Evolutionary conservation across 257 asterid genomes (phyloP), one percentile per base, ranked within the genome.

Genomic region (Echites panduratus): DNA sequence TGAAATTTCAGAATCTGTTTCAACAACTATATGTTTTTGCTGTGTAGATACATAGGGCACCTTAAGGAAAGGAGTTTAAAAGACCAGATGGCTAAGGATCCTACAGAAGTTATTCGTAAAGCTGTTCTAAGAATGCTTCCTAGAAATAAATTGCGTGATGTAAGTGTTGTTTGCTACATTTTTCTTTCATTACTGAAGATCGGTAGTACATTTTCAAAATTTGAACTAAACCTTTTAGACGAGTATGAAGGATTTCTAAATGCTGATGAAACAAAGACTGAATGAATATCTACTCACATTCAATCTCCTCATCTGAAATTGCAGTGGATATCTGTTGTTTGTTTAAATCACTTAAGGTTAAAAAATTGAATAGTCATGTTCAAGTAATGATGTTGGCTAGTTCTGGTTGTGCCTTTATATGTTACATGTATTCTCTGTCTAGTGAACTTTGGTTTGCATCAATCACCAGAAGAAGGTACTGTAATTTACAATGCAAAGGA

Each of bases 31-130:
- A 49, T 26, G 43, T 77, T 61, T 74, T 64, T 66, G n/a, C 54
- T 38, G 27, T 32, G 70, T 70, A 94, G 97, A 81, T 94, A 94
- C 70, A 56, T 94, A 48, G 99, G 99, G 79, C 89, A 94, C 84
- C 93, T 94, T 24, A 94, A 94, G 89, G 95, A 94, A 78, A 88
- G 97, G 88, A 93, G 85, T 79, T 86, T 93, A 84, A 94, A 91
- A 81, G 99, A 94, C 81, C 99, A 91, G 90, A 87, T 94, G 97
- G 95, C 89, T 27, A 91, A 84, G 86, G 99, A 94, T 83, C 99
- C 99, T 41, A 89, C 99, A 13, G 99, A 91, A 85, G 99, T 94
- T 66, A 94, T 94, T 50, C 96, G 97, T 52, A 94, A 94, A 85
- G 99, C 99, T 75, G 90, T 94, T 71, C 75, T 94, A 43, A 91